Evolutionary conservation across 1,284 basidiomycete genomes (phyloP).

Genomic region (Pseudozyma sp.): DNA sequence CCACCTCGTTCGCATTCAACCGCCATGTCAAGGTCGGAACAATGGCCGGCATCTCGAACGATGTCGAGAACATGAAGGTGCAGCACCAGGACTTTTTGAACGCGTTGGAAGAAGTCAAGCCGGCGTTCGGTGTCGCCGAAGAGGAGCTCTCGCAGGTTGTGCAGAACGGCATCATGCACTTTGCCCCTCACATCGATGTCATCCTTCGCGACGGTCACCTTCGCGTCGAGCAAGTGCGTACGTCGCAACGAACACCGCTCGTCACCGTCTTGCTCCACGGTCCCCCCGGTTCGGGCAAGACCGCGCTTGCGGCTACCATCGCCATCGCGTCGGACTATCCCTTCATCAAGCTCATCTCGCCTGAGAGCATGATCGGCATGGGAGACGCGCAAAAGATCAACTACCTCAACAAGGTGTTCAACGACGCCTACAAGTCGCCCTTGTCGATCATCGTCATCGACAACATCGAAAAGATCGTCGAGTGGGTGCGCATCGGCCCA

Average conservation of each 20-base stretch:
- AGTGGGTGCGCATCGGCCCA: slow-evolving; percentile 95
- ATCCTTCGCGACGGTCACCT: slow-evolving; percentile 89
- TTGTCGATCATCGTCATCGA: slow-evolving; percentile 97
- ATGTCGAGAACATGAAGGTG: slow-evolving; percentile 92
- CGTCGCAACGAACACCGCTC: slow-evolving; percentile 87
- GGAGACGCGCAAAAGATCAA: slow-evolving; percentile 90
- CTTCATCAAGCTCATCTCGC: slow-evolving; percentile 97
- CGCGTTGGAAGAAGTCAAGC: slow-evolving; percentile 93
- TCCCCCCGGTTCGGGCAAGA: slow-evolving; percentile 91
- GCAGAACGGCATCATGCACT: slow-evolving; percentile 97
- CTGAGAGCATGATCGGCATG: slow-evolving; percentile 96
- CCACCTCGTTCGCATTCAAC: slow-evolving; percentile 97
- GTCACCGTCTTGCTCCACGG: slow-evolving; percentile 90
- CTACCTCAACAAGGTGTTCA: slow-evolving; percentile 92
- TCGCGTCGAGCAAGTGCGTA: slow-evolving; percentile 93
- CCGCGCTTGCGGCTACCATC: slow-evolving; percentile 93
- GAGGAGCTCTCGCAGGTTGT: slow-evolving; percentile 94
- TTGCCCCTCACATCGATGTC: slow-evolving; percentile 77
- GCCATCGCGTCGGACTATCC: slow-evolving; percentile 92
- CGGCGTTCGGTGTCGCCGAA: slow-evolving; percentile 97
- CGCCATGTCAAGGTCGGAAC: slow-evolving; percentile 97
- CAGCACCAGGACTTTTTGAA: slow-evolving; percentile 88
- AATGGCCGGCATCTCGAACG: slow-evolving; percentile 93
- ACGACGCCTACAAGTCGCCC: slow-evolving; percentile 97
- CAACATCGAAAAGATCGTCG: slow-evolving; percentile 68